Percentiles rank a stretch among this genome's conserved stretches.
These are phyloP conservation scores for Ogataea glucozyma DNA, from an alignment of 805 yeast species.

Conservation along the genomic window DNA sequence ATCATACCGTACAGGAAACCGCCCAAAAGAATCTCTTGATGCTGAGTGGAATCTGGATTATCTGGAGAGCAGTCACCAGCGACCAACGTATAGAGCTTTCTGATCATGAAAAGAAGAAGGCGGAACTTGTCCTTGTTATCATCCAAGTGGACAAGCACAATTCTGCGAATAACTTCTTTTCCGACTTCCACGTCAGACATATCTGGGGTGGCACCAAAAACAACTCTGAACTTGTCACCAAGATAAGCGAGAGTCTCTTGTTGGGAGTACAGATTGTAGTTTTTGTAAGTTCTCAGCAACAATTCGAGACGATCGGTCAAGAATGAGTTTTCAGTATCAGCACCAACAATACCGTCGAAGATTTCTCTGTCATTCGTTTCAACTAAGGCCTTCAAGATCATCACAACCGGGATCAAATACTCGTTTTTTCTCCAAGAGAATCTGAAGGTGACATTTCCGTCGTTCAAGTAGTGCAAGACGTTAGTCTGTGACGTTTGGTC, in stretches of 20 bases:
- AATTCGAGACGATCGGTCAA: conserved; percentile 97
- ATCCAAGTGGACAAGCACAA: conserved; percentile 85
- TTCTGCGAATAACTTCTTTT: conserved; percentile 72
- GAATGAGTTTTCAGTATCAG: conserved; percentile 84
- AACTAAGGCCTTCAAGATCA: conserved; percentile 85
- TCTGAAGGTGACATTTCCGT: conserved; percentile 95
- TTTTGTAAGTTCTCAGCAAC: conserved; percentile 83
- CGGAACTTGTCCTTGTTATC: conserved; percentile 79
- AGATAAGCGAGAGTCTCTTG: conserved; percentile 90
- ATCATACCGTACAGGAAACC: conserved; percentile 98
- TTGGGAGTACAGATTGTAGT: conserved; percentile 73
- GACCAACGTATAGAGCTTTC: conserved; percentile 90
- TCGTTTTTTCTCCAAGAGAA: conserved; percentile 98
- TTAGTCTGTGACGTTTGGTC: conserved; percentile 98
- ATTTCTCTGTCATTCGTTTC: conserved; percentile 94
- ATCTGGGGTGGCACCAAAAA: conserved; percentile 85
- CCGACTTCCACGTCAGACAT: conserved; percentile 90
- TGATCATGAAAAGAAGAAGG: conserved; percentile 87
- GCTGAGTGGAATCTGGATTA: conserved; percentile 99
- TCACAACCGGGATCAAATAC: conserved; percentile 87
- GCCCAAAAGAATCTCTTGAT: conserved; percentile 93
- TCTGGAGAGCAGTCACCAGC: conserved; percentile 97
- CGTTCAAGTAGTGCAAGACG: conserved; percentile 92
- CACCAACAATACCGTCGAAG: conserved; percentile 93
- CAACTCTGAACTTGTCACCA: conserved; percentile 95